phyloP scores from a whole-genome alignment of 1,284 basidiomycete species.

The Sanghuangporus sanghuang region DNA sequence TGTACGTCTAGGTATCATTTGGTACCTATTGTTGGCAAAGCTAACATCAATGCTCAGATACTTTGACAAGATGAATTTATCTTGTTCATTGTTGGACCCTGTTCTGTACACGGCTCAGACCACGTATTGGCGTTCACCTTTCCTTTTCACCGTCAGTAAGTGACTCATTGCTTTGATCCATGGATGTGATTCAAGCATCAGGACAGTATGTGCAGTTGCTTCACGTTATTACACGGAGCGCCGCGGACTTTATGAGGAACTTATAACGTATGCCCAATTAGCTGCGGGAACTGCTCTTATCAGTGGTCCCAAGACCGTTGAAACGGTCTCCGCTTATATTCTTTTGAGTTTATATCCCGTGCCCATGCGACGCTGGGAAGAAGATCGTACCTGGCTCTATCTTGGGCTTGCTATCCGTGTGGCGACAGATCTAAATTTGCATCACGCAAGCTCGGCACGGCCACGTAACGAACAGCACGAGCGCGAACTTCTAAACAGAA shows the following conservation, averaged over 20 bases:
- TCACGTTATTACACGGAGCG: constrained; percentile 66
- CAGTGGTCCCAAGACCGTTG: constrained; percentile 68
- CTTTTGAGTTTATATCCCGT: constrained; percentile 69
- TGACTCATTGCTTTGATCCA: constrained; percentile 20
- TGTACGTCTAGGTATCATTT: constrained; percentile 41
- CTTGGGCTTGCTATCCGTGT: constrained; percentile 75
- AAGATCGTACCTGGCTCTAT: constrained; percentile 75
- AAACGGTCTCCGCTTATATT: constrained; percentile 70
- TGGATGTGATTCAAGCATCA: not conserved
- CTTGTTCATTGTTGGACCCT: constrained; percentile 67
- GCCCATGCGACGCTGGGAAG: constrained; percentile 70
- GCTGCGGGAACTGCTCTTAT: constrained; percentile 71
- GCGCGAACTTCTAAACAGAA: constrained; percentile 81
- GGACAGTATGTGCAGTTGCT: constrained; percentile 68
- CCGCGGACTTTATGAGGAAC: constrained; percentile 57
- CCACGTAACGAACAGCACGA: constrained; percentile 68
- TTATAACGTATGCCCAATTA: constrained; percentile 67
- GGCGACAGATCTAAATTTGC: constrained; percentile 80
- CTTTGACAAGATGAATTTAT: constrained; percentile 71
- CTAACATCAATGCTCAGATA: constrained; percentile 40
- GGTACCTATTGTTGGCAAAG: not conserved
- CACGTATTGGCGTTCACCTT: constrained; percentile 70
- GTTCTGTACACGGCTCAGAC: constrained; percentile 69
- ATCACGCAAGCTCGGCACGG: constrained; percentile 66
- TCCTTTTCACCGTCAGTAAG: constrained; percentile 80